Base-by-base conservation (phyloP, 352 stramenopile genomes). In the Globisporangium orthogonon region DNA sequence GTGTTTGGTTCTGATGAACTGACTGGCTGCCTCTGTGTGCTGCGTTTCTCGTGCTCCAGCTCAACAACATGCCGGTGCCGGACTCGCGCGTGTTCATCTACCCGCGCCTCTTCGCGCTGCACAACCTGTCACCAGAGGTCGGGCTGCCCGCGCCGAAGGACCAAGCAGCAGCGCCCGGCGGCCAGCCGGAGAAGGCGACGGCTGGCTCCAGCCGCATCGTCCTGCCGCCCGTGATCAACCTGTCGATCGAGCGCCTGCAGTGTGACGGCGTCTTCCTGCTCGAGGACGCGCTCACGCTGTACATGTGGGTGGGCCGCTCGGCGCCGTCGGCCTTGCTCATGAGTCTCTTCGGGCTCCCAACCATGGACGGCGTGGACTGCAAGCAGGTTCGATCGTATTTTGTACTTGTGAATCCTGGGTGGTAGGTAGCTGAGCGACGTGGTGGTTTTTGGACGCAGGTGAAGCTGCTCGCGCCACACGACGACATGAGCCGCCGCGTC, bases 221-320 rank as follows among this genome's bases (percentile, higher is more conserved):
- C 39, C 70, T 99, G 58, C 95, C 95, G 7, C 73, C 80, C 2
- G 84, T 97, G 11, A 74, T 98, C 39, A 98, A 98, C 60, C 75
- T 99, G 13, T 98, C 95, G 23, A 92, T 97, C 45, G 94, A 98
- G 63, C 79, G 84, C 9, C 71, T 99, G 33, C 78, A 86, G 35
- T 97, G 84, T 52, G 84, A 98, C 62, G 97, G 97, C 29, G 86
- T 98, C 39, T 99, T 97, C 62, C 74, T 99, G 58, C 79, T 99
- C 15, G 96, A 99, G 62, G 98, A 99, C 74, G 90, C 94, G 37
- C 54, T 98, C 31, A 87, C 91, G 54, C 76, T 99, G 61, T 98
- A 97, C 70, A 56, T 99, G 55, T 99, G 97, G 96, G 85, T 99
- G 17, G 97, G 97, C 45, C 83, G 89, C 47, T 87, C 82, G 31